Percentiles rank a stretch among this genome's conserved stretches.
Conservation (phyloP, 352 stramenopile genomes). For the Globisporangium polare region DNA sequence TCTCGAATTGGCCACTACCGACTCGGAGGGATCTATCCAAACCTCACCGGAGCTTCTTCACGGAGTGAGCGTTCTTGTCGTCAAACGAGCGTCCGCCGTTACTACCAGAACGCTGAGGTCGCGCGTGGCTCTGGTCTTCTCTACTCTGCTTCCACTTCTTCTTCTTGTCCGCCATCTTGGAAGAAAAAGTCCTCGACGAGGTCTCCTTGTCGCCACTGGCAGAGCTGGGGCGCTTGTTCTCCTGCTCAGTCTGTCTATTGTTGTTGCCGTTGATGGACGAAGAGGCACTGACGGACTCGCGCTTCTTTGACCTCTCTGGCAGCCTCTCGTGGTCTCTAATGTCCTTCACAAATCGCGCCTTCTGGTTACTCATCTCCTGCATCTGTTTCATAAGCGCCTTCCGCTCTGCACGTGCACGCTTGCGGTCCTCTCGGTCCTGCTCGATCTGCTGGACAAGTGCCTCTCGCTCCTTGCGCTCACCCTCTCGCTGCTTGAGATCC, state of each 20-base stretch:
- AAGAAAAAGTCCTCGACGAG: background rate
- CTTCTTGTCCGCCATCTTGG: background rate
- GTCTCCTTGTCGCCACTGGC: background rate
- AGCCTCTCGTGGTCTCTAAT: background rate
- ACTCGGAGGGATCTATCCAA: too few species aligned
- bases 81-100: background rate
- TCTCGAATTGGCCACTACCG: too few species aligned
- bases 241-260: background rate
- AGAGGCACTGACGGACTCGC: background rate
- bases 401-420: background rate
- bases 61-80: background rate
- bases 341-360: background rate
- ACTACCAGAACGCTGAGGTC: background rate
- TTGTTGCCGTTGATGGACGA: background rate
- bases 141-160: background rate
- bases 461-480: background rate
- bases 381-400: background rate
- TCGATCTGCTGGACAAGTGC: background rate
- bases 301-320: background rate
- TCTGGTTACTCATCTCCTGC: background rate
- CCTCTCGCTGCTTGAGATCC: background rate
- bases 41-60: background rate
- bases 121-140: background rate
- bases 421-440: slow-evolving; percentile 3
- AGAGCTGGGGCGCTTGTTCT: slow-evolving; percentile 4